Evolutionary conservation across 495 filamentous ascomycete species (phyloP).

Genomic region (Terfezia boudieri): DNA sequence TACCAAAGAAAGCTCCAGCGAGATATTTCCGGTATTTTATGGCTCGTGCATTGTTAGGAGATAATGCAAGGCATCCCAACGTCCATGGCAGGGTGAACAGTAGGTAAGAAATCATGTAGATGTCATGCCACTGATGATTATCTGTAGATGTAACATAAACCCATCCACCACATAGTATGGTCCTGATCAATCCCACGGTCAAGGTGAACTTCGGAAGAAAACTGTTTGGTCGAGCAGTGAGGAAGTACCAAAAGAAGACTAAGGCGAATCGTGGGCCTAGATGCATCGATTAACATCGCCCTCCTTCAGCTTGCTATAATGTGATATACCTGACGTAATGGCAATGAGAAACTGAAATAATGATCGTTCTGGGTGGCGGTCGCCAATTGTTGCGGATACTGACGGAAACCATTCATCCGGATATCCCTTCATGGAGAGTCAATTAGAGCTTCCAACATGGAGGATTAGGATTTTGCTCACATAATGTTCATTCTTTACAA

Average conservation of each 20-base stretch:
- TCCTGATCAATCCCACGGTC: slow-evolving; percentile 61
- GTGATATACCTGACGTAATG: slow-evolving; percentile 53
- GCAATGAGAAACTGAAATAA: slow-evolving; percentile 95
- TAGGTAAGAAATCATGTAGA: slow-evolving; percentile 97
- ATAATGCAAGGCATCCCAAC: slow-evolving; percentile 66
- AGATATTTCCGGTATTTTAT: slow-evolving; percentile 78
- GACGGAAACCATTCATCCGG: slow-evolving; percentile 98
- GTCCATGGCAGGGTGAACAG: slow-evolving; percentile 94
- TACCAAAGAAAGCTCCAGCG: slow-evolving; percentile 70
- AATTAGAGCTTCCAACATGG: too few species aligned
- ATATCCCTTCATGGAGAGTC: slow-evolving; percentile 35
- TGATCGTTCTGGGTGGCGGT: slow-evolving; percentile 89
- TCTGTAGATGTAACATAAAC: slow-evolving; percentile 97
- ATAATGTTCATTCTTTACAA: slow-evolving; percentile 92
- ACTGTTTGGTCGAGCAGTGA: slow-evolving; percentile 54
- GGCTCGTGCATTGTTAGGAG: slow-evolving; percentile 62
- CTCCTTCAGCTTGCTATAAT: too few species aligned
- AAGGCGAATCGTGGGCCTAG: slow-evolving; percentile 74
- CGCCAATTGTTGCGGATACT: slow-evolving; percentile 94
- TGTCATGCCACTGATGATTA: slow-evolving; percentile 96
- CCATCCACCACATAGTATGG: slow-evolving; percentile 91
- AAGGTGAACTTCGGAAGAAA: slow-evolving; percentile 64
- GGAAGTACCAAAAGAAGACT: slow-evolving; percentile 76
- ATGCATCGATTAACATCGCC: too few species aligned
- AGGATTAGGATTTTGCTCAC: slow-evolving; percentile 20